Evolutionary conservation across 1,284 basidiomycete genomes (phyloP).

Genomic region (Puccinia sorghi): DNA sequence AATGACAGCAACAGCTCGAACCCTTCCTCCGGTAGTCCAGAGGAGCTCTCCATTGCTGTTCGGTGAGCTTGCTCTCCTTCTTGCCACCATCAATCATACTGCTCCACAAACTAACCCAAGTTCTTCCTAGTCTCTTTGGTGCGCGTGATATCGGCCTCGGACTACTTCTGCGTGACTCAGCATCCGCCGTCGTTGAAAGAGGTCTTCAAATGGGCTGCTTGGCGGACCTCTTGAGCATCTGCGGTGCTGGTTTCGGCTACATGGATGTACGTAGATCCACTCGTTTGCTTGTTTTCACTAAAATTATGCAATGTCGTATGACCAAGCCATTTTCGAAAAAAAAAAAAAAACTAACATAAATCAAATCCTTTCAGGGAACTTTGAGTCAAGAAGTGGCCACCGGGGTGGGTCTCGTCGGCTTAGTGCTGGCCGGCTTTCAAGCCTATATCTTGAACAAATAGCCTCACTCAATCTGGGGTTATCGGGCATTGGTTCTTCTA

Average conservation of each 20-base stretch:
- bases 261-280: conserved; percentile 26
- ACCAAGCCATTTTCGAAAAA: neutral
- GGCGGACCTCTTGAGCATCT: conserved; percentile 31
- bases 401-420: conserved; percentile 31
- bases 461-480: neutral
- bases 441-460: conserved; percentile 44
- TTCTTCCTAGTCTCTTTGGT: conserved; percentile 35
- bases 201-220: conserved; percentile 36
- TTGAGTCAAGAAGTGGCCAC: conserved; percentile 49
- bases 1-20: conserved; percentile 17
- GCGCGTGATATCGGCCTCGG: conserved; percentile 45
- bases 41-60: conserved; percentile 44
- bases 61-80: conserved; percentile 22
- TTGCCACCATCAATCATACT: neutral
- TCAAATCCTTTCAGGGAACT: conserved; percentile 21
- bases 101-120: neutral
- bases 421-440: conserved; percentile 30
- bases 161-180: conserved; percentile 36
- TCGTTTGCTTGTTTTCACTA: neutral
- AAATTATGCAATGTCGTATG: neutral
- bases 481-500: neutral
- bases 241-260: conserved; percentile 38
- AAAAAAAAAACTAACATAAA: neutral
- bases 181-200: conserved; percentile 38
- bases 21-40: conserved; percentile 31